Percentiles rank a stretch among this genome's conserved stretches.
phyloP scores from a whole-genome alignment of 108 stramenopile genomes.

The Phaeodactylum tricornutum region DNA sequence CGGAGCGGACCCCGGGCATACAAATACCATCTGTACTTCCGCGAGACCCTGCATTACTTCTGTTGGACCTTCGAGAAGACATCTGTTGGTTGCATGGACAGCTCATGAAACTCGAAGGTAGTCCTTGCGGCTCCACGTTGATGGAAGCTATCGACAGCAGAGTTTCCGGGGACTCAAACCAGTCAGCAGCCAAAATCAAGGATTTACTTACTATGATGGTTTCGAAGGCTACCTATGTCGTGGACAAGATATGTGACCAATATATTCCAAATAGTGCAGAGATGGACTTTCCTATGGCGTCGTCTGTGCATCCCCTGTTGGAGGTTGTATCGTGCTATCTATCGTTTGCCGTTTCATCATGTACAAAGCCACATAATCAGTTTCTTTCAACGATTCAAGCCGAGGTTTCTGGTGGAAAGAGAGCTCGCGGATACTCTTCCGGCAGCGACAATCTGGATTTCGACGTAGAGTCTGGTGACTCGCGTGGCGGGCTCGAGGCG shows the following conservation, averaged over 20 bases:
- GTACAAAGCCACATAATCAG: slow-evolving; percentile 41
- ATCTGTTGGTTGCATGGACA: slow-evolving; percentile 16
- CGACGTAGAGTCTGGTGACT: slow-evolving; percentile 18
- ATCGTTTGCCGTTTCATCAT: slow-evolving; percentile 38
- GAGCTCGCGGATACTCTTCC: slow-evolving; percentile 14
- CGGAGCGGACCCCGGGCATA: neutral
- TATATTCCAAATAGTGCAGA: too few relatives aligned
- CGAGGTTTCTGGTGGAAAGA: slow-evolving; percentile 1
- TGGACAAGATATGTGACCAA: too few relatives aligned
- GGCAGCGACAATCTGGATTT: slow-evolving; percentile 16
- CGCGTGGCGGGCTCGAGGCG: slow-evolving; percentile 25
- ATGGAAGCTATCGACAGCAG: too few relatives aligned
- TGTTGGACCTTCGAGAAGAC: slow-evolving; percentile 28
- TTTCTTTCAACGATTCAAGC: slow-evolving; percentile 12
- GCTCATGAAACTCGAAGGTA: too few relatives aligned
- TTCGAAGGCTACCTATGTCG: too few relatives aligned
- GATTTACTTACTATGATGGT: too few relatives aligned
- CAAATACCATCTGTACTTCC: neutral
- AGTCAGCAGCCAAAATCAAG: too few relatives aligned
- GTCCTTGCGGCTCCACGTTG: too few relatives aligned
- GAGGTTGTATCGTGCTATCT: too few relatives aligned
- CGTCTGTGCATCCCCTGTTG: too few relatives aligned
- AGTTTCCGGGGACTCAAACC: too few relatives aligned
- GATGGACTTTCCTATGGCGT: too few relatives aligned
- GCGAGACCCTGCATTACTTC: slow-evolving; percentile 6